These are phyloP conservation scores for Claviceps citrina DNA, from an alignment of 2,329 filamentous ascomycete species.

Conservation along the genomic window DNA sequence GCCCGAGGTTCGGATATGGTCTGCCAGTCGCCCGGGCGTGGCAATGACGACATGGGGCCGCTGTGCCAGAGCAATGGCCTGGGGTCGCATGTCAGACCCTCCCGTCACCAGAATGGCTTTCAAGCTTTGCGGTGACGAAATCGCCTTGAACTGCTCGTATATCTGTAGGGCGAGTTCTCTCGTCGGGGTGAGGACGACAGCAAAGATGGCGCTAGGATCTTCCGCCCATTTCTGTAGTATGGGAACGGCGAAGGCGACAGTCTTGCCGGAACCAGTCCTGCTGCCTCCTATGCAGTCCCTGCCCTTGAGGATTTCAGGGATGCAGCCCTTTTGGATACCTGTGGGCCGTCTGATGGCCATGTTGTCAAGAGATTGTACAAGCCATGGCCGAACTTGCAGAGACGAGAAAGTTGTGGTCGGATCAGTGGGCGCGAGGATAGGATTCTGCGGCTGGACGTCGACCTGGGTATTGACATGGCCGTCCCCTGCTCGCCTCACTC, in stretches of 20 bases:
- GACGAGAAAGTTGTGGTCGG: constrained; percentile 52
- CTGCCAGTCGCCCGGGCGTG: constrained; percentile 80
- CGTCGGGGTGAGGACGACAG: constrained; percentile 75
- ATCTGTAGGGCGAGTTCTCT: constrained; percentile 90
- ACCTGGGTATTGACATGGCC: constrained; percentile 9
- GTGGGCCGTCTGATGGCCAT: constrained; percentile 79
- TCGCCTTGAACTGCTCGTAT: constrained; percentile 87
- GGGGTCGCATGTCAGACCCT: constrained; percentile 78
- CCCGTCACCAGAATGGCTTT: constrained; percentile 85
- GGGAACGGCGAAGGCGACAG: constrained; percentile 84
- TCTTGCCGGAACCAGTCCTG: constrained; percentile 92
- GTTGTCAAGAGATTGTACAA: constrained; percentile 60
- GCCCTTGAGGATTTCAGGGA: constrained; percentile 81
- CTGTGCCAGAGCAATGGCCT: constrained; percentile 69
- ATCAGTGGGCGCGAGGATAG: constrained; percentile 37
- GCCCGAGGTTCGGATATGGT: constrained; percentile 83
- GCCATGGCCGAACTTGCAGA: constrained; percentile 68
- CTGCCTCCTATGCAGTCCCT: constrained; percentile 91
- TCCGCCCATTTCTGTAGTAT: constrained; percentile 88
- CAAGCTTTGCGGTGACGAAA: constrained; percentile 73
- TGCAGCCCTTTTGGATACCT: constrained; percentile 81
- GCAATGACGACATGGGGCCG: constrained; percentile 87
- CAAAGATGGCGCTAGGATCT: constrained; percentile 85
- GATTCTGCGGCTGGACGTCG: constrained; percentile 13
- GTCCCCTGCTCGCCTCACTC: constrained; percentile 29